Evolutionary conservation across 768 basidiomycete species (phyloP).

Genomic region (Suillus alpinus): DNA sequence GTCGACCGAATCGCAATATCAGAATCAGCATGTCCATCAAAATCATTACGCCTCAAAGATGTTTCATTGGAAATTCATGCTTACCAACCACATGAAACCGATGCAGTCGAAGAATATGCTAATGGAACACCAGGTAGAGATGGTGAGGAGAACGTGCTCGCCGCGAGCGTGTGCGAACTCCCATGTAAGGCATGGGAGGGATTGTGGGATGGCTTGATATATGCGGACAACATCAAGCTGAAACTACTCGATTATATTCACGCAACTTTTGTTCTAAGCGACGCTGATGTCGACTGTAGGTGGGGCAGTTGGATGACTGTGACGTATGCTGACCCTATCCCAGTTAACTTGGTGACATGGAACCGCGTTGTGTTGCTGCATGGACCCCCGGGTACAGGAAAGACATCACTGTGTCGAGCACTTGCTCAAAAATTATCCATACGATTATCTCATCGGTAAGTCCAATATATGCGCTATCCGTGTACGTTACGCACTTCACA

Average conservation of each 20-base stretch:
- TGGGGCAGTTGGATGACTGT: constrained; percentile 9
- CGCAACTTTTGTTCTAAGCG: constrained; percentile 89
- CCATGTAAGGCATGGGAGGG: constrained; percentile 85
- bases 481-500: constrained; percentile 1
- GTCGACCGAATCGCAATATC: constrained; percentile 76
- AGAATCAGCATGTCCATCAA: constrained; percentile 63
- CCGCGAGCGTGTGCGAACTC: constrained; percentile 87
- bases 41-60: constrained; percentile 53
- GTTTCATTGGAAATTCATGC: constrained; percentile 78
- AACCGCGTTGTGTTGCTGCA: constrained; percentile 93
- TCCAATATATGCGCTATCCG: constrained; percentile 4
- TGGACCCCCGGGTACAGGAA: constrained; percentile 97
- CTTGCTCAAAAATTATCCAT: constrained; percentile 95
- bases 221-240: constrained; percentile 77
- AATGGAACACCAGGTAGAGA: constrained; percentile 53
- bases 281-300: constrained; percentile 82
- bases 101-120: constrained; percentile 72
- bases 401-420: constrained; percentile 92
- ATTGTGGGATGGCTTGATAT: constrained; percentile 91
- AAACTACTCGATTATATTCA: constrained; percentile 92
- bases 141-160: constrained; percentile 70
- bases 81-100: constrained; percentile 74
- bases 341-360: constrained; percentile 92
- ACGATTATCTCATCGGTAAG: constrained; percentile 78
- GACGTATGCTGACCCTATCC: constrained; percentile 7